Percentiles rank a stretch among this genome's conserved stretches.
These are phyloP conservation scores for Casuarina equisetifolia DNA, from an alignment of 306 rosid genomes.

Conservation along the genomic window DNA sequence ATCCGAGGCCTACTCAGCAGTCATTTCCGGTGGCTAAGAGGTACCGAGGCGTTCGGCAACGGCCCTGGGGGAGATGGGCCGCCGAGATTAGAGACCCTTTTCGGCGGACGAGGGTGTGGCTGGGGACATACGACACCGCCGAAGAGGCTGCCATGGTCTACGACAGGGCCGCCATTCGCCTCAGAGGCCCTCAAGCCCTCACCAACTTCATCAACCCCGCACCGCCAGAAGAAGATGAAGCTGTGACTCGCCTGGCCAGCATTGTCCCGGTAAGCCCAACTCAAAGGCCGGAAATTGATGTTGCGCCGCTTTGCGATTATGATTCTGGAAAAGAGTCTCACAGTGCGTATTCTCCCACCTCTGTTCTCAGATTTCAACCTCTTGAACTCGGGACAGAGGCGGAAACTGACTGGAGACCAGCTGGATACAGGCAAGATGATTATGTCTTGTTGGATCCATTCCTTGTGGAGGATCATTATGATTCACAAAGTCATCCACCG, in stretches of 20 bases:
- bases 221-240: neutral
- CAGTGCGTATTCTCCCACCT: conserved; percentile 38
- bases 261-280: neutral
- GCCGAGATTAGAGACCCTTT: conserved; percentile 61
- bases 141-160: conserved; percentile 66
- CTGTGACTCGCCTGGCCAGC: neutral
- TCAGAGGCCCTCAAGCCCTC: conserved; percentile 50
- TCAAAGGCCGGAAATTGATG: neutral
- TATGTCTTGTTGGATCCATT: conserved; percentile 11
- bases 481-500: conserved; percentile 5
- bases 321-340: conserved; percentile 29
- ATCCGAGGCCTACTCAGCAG: conserved; percentile 5
- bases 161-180: conserved; percentile 53
- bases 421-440: conserved; percentile 4
- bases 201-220: conserved; percentile 43
- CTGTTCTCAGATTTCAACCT: conserved; percentile 43
- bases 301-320: neutral
- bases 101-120: conserved; percentile 41
- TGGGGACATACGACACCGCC: conserved; percentile 58
- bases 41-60: conserved; percentile 48
- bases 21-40: conserved; percentile 14
- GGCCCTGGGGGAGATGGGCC: conserved; percentile 62
- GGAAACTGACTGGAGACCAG: conserved; percentile 14
- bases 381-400: conserved; percentile 15
- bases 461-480: conserved; percentile 2